Evolutionary conservation across 352 stramenopile genomes (phyloP), one percentile per base, ranked within the genome.

Genomic region (Phytophthora hibernalis): DNA sequence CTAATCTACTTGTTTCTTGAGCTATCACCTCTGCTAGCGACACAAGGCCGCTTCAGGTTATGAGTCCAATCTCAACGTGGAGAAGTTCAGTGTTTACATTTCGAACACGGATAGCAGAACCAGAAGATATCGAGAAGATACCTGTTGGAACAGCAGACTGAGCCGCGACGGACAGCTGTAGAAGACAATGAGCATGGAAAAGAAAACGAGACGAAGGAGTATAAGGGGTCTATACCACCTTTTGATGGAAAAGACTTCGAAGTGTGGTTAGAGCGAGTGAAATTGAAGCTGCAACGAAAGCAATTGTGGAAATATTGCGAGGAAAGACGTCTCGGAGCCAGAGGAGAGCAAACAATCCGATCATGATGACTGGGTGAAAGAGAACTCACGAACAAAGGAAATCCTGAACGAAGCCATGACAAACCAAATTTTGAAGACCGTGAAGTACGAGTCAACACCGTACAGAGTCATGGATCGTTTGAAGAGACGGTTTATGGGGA

Each of bases 371-470:
- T 44, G 37, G 37, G 21, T 44, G 12, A 44, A 4, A 22, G 16
- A 44, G 37, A 44, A 3, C 2, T 12, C 37, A 22, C 37, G 37
- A 8, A 44, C 37, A 3, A 38, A 54, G 47, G 47, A 54, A 26
- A 54, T 54, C 24, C 9, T 54, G 9, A 42, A 42, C 30, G 47
- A 54, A 15, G 8, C 26, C 7, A 42, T 54, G 30, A 40, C 47
- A 16, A 40, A 54, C n/a, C 26, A 54, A 15, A 54, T 54, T 26
- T 26, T 54, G 47, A 54, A 54, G 24, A 38, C 47, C 12, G 47
- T 54, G 10, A 54, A 54, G 30, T 54, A 54, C 47, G 47, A 54
- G n/a, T 10, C 24, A 5, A 54, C 47, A 15, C 47, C 24, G 3
- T 54, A 22, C 15, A 3, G 11, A 5, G 37, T 44, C 9, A 44